Base-by-base conservation (phyloP, 2,329 filamentous ascomycete species). In the Pseudogymnoascus destructans region DNA sequence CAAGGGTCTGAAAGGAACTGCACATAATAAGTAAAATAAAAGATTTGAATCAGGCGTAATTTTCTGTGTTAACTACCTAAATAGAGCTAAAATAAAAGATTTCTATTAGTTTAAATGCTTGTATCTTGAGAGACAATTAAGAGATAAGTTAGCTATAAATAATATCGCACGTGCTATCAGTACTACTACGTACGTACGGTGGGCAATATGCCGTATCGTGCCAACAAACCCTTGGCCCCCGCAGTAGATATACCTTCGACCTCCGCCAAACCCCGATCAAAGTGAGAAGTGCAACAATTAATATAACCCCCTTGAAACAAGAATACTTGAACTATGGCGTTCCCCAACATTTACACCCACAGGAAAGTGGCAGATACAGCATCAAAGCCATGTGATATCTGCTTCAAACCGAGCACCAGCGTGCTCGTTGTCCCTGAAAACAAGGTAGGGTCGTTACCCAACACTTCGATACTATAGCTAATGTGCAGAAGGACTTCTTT, bases 371-470 rank as follows among this genome's bases (percentile, higher is more conserved):
- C 90, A 10, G 89, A 95, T 27, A 80, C 82, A n/a, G 80, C 86
- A 1, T 80, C 88, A 10, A 95, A 88, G 72, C 78, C 88, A 55
- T 98, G 93, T 72, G 86, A 89, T 71, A 82, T 97, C 62, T 97
- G 93, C 77, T 95, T 86, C 76, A 95, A 93, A 72, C 86, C 87
- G 7, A 89, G 85, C 60, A 82, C 85, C 5, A 95, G 86, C 63
- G 92, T 97, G 15, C 76, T 98, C 58, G 88, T 95, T 64, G 95
- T 90, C 7, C 81, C 87, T 0, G 90, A 95, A 66, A 91, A 89
- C 67, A 93, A 92, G 82, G 91, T 93, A 73, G 65, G 23, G 23
- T 49, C 57, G 15, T 25, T 35, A 46, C 19, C 52, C 8, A 59
- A 57, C 30, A 17, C 54, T 49, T 3, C 21, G 13, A 52, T 30